Evolutionary conservation across 305 asterid genomes (phyloP), one percentile per base, ranked within the genome.

Genomic region (Fraxinus greggii): DNA sequence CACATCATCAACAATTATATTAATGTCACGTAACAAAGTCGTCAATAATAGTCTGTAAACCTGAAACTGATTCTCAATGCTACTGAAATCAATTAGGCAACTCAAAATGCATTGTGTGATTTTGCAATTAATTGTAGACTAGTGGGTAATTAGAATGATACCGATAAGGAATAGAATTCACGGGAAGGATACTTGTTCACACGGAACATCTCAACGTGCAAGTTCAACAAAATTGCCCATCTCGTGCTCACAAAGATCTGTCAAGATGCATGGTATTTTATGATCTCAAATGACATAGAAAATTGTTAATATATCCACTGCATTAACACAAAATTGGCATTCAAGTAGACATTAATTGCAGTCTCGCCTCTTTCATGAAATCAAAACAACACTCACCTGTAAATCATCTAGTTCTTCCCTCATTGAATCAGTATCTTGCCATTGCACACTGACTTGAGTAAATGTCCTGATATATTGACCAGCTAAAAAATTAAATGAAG

Each of bases 351-450:
- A 69, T 10, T 33, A 82, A 1, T 24, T 0, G 35, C 73, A 65
- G 17, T 65, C 73, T 65, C 3, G 28, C 73, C 7, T 45, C 51
- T 38, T 42, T 75, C 9, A 29, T 45, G 79, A 78, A 56, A 56
- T 33, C 10, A 69, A 77, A 80, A 48, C 59, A 21, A 26, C 38
- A 80, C 80, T 67, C 86, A 94, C 98, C 97, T 94, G 98, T 83
- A 96, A 90, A 88, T 96, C 99, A 79, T 96, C 99, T 72, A 96
- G 89, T 87, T 96, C 99, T 88, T 96, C 99, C 90, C 98, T 91
- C 98, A 96, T 91, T 76, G 99, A 89, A 89, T 96, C 99, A 36
- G 97, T 92, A 81, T 96, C 99, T 91, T 96, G 99, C 98, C 99
- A 96, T 88, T 94, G 99, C 87, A 94, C 92, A 72, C 99, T 96